Base-by-base conservation (phyloP, 2,329 filamentous ascomycete species). In the Xylaria sp. region DNA sequence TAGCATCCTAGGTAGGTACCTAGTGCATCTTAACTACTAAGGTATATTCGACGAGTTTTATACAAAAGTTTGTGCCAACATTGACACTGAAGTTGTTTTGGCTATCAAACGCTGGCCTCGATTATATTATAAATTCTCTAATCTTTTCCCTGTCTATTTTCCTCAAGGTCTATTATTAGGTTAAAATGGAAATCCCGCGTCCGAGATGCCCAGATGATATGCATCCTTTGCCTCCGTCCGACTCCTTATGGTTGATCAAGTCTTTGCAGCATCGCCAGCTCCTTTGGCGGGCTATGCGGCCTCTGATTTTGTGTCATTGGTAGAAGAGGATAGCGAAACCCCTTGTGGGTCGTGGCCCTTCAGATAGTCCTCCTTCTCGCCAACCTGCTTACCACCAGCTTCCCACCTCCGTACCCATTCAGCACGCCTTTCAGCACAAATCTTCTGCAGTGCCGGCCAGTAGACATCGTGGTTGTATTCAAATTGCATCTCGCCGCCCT, bases 301-400 rank as follows among this genome's bases (percentile, higher is more conserved):
- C 16, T 3, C 29, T 13, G 5, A 13, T 17, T 45, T 41, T 46
- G n/a, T 26, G 43, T 58, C 52, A 47, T 49, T 42, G 26, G 55
- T 41, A 29, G 53, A 45, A 2, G 48, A 42, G n/a, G 58, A 45
- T 7, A 49, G 48, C 16, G 59, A 55, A 19, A 66, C 48, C 9
- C 65, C 63, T 38, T 66, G 56, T 40, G 57, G 44, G 29, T 54
- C 57, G 22, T 72, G 73, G 4, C 93, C 93, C 59, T 86, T 85
- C n/a, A 99, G 79, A 67, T 93, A 96, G 55, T 86, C 83, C 76
- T 99, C 94, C 48, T 84, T 88, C 76, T 97, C 92, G 22, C 94
- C 94, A 61, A 97, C 82, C 57, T 84, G 77, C 75, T 89, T 90
- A 18, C 94, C 94, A 20, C 84, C 91, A 13, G 84, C 83, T 59